These are phyloP conservation scores for Apiospora marii DNA, from an alignment of 2,329 filamentous ascomycete species.

Conservation along the genomic window DNA sequence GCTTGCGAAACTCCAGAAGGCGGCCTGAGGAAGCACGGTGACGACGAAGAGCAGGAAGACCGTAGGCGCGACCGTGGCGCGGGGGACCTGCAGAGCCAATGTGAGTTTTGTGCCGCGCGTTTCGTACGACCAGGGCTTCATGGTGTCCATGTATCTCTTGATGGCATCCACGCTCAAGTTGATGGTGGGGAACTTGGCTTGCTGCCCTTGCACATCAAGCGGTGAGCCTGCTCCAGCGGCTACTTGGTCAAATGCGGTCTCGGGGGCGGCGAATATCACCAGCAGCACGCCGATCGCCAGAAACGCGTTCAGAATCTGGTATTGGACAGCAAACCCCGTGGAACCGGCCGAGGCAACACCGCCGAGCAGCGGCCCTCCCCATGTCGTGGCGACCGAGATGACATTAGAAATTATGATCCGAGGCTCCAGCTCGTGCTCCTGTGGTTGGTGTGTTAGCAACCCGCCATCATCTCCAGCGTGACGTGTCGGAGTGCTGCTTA, in stretches of 20 bases:
- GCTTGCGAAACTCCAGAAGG: slow-evolving; percentile 56
- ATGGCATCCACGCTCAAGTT: slow-evolving; percentile 44
- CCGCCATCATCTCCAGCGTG: neutral
- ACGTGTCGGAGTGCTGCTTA: slow-evolving; percentile 42
- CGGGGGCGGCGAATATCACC: slow-evolving; percentile 57
- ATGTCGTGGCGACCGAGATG: slow-evolving; percentile 55
- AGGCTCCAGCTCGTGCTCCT: slow-evolving; percentile 61
- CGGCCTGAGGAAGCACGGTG: slow-evolving; percentile 53
- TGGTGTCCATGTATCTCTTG: slow-evolving; percentile 48
- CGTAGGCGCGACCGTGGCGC: slow-evolving; percentile 59
- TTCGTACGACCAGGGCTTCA: slow-evolving; percentile 50
- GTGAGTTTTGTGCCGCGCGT: slow-evolving; percentile 38
- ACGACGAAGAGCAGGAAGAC: slow-evolving; percentile 54
- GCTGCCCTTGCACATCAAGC: slow-evolving; percentile 31
- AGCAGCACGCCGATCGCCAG: slow-evolving; percentile 55
- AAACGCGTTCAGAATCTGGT: slow-evolving; percentile 59
- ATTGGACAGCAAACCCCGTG: slow-evolving; percentile 55
- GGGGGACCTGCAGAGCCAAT: slow-evolving; percentile 53
- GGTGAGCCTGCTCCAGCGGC: slow-evolving; percentile 33
- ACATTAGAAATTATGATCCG: slow-evolving; percentile 56
- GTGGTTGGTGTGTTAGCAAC: slow-evolving; percentile 33
- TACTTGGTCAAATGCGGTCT: slow-evolving; percentile 60
- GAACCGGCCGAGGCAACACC: slow-evolving; percentile 54
- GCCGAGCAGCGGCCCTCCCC: slow-evolving; percentile 62
- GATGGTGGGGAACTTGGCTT: slow-evolving; percentile 34